A percentile compares a stretch with the other conserved stretches of the same genome.
phyloP scores from a whole-genome alignment of 305 asterid species.

The Ilex paraguariensis region DNA sequence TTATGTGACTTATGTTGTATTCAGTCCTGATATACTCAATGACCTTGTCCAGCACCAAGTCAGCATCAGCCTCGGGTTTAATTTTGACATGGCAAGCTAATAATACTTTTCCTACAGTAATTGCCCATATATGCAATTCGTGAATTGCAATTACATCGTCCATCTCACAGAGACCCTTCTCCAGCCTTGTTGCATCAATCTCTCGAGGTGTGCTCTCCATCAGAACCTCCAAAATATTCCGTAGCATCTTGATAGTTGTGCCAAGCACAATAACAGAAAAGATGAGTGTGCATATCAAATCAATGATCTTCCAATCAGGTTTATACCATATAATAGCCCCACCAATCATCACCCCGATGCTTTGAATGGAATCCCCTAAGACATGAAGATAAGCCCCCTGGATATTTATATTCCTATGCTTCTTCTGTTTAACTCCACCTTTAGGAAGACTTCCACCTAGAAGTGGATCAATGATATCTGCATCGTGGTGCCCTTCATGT shows the following conservation, averaged over 20 bases:
- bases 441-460: slow-evolving; percentile 26
- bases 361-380: slow-evolving; percentile 79
- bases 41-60: slow-evolving; percentile 73
- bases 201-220: slow-evolving; percentile 93
- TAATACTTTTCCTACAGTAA: slow-evolving; percentile 77
- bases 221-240: slow-evolving; percentile 71
- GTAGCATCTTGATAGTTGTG: slow-evolving; percentile 69
- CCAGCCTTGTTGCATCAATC: slow-evolving; percentile 71
- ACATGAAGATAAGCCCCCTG: slow-evolving; percentile 94
- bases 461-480: slow-evolving; percentile 34
- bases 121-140: slow-evolving; percentile 88
- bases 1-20: slow-evolving; percentile 81
- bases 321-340: slow-evolving; percentile 81
- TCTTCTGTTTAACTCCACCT: slow-evolving; percentile 29
- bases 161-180: slow-evolving; percentile 77
- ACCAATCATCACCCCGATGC: slow-evolving; percentile 90
- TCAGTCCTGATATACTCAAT: slow-evolving; percentile 69
- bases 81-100: slow-evolving; percentile 79
- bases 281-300: slow-evolving; percentile 67
- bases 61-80: slow-evolving; percentile 75
- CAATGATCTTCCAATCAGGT: slow-evolving; percentile 82
- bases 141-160: slow-evolving; percentile 80
- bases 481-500: slow-evolving; percentile 36
- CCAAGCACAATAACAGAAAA: slow-evolving; percentile 58
- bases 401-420: slow-evolving; percentile 54